A percentile compares a stretch with the other conserved stretches of the same genome.
phyloP scores from a whole-genome alignment of 352 stramenopile genomes.

The Pythium monospermum region DNA sequence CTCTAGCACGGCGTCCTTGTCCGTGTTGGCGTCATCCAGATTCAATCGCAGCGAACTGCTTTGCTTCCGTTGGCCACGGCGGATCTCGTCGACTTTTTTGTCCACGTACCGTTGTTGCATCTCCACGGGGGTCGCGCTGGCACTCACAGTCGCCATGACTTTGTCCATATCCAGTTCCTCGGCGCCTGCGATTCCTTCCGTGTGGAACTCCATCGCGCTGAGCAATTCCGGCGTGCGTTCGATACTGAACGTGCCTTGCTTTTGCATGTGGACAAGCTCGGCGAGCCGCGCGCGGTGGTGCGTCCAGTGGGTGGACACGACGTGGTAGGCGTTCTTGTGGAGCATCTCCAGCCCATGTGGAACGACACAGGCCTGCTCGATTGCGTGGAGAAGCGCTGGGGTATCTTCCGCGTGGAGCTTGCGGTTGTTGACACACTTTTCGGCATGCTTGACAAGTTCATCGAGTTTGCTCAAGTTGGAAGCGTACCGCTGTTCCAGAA shows the following conservation, averaged over 20 bases:
- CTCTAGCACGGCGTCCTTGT: conserved; percentile 19
- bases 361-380: conserved; percentile 61
- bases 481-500: conserved; percentile 35
- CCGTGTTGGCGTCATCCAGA: conserved; percentile 23
- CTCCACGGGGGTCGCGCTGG: conserved; percentile 11
- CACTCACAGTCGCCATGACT: conserved; percentile 23
- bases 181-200: conserved; percentile 49
- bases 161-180: conserved; percentile 36
- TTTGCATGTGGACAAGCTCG: conserved; percentile 73
- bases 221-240: conserved; percentile 65
- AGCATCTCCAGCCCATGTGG: conserved; percentile 36
- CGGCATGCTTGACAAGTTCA: conserved; percentile 42
- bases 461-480: conserved; percentile 42
- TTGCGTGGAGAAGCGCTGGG: conserved; percentile 48
- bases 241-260: conserved; percentile 73
- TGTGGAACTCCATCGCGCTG: conserved; percentile 61
- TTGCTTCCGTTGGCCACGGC: conserved; percentile 49
- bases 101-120: conserved; percentile 35
- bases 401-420: conserved; percentile 69
- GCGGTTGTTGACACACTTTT: conserved; percentile 69
- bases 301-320: conserved; percentile 59
- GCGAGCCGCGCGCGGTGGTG: conserved; percentile 42
- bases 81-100: conserved; percentile 58
- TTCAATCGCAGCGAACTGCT: conserved; percentile 34
- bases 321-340: conserved; percentile 55